Percentiles rank a stretch among this genome's conserved stretches.
Conservation (phyloP, 805 yeast species). For the Candida pseudoglaebosa region DNA sequence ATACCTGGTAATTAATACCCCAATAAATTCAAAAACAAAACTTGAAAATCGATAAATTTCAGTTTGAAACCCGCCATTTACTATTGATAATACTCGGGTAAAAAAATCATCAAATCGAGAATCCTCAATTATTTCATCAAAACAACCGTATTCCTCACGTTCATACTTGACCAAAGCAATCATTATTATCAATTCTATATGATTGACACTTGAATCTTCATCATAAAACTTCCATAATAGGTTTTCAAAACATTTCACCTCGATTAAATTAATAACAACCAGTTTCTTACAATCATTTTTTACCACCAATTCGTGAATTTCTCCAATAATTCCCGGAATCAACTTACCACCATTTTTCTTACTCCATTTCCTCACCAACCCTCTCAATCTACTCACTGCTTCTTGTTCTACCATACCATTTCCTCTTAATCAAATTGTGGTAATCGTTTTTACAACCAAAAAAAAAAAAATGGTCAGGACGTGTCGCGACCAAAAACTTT, state of each 20-base stretch:
- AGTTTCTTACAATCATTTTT: conserved; percentile 9
- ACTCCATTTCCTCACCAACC: conserved; percentile 1
- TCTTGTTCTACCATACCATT: not conserved
- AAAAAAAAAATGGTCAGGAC: not conserved
- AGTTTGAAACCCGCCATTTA: conserved; percentile 11
- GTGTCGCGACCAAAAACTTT: not conserved
- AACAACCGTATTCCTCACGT: conserved; percentile 6
- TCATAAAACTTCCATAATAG: conserved; percentile 41
- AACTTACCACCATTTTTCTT: not conserved
- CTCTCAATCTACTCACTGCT: not conserved
- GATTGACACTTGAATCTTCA: conserved; percentile 36
- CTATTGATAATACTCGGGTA: conserved; percentile 21
- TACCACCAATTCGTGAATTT: conserved; percentile 7
- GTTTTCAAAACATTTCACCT: conserved; percentile 16
- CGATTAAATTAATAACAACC: not conserved
- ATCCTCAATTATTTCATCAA: conserved; percentile 14
- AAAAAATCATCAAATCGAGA: conserved; percentile 16
- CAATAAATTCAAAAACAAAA: conserved; percentile 12
- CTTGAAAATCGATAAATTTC: conserved; percentile 15
- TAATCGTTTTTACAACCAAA: not conserved
- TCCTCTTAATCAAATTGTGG: not conserved
- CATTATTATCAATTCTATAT: conserved; percentile 31
- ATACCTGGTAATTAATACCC: not conserved
- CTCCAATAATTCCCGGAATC: not conserved
- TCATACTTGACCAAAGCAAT: conserved; percentile 14